Evolutionary conservation across 805 yeast species (phyloP).

Genomic region (Monosporozyma aerobia): DNA sequence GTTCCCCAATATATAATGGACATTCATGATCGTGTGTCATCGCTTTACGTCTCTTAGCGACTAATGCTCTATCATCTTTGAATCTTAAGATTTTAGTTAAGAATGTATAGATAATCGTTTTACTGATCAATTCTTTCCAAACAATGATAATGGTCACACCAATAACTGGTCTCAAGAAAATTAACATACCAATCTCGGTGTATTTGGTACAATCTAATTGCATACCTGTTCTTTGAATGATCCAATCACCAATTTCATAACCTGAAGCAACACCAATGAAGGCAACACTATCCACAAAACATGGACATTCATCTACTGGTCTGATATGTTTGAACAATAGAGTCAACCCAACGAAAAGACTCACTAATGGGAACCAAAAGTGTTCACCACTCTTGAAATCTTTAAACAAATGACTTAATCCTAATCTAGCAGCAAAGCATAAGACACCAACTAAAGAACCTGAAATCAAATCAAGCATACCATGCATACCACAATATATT

Average conservation of each 20-base stretch:
- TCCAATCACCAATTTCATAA: conserved; percentile 55
- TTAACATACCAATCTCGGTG: conserved; percentile 28
- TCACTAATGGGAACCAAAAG: conserved; percentile 29
- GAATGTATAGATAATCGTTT: conserved; percentile 49
- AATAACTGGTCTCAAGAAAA: conserved; percentile 41
- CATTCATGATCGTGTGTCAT: conserved; percentile 24
- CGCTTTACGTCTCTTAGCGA: conserved; percentile 16
- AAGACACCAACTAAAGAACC: conserved; percentile 59
- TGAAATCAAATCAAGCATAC: conserved; percentile 61
- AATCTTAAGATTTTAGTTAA: conserved; percentile 25
- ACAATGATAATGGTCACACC: conserved; percentile 55
- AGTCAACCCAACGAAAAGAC: conserved; percentile 36
- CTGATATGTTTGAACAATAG: conserved; percentile 64
- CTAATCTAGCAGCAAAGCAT: conserved; percentile 39
- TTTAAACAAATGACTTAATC: conserved; percentile 38
- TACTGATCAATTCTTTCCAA: conserved; percentile 65
- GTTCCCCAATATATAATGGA: conserved; percentile 50
- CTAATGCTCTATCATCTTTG: conserved; percentile 18
- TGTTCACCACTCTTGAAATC: conserved; percentile 19
- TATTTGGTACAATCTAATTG: conserved; percentile 4
- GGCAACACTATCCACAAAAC: conserved; percentile 92
- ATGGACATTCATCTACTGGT: conserved; percentile 94
- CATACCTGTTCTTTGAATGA: conserved; percentile 22
- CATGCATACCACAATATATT: conserved; percentile 97
- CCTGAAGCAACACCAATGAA: conserved; percentile 86